These are phyloP conservation scores for Tylopilus subfusipes DNA, from an alignment of 768 basidiomycete genomes.

Conservation along the genomic window DNA sequence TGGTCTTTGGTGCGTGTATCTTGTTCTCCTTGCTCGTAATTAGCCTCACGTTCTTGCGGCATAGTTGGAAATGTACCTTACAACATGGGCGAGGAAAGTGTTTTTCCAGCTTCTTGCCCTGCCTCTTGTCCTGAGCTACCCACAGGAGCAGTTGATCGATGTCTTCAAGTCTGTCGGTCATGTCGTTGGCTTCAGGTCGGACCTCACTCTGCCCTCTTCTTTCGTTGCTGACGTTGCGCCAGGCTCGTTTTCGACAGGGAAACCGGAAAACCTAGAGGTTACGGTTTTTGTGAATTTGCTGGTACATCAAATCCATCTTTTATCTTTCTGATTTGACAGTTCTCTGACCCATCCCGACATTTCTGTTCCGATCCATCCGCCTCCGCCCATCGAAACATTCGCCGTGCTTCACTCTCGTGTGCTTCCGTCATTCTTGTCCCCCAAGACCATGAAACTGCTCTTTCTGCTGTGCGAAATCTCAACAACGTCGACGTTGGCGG, in stretches of 20 bases:
- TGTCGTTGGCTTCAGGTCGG: slow-evolving; percentile 81
- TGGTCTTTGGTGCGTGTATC: slow-evolving; percentile 59
- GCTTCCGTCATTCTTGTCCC: slow-evolving; percentile 8
- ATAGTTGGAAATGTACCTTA: slow-evolving; percentile 87
- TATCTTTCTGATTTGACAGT: slow-evolving; percentile 20
- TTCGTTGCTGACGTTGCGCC: slow-evolving; percentile 3
- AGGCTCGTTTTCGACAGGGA: slow-evolving; percentile 89
- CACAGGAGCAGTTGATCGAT: slow-evolving; percentile 76
- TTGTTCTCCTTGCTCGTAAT: background rate
- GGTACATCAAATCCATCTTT: slow-evolving; percentile 54
- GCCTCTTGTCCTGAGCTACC: slow-evolving; percentile 5
- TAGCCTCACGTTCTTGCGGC: background rate
- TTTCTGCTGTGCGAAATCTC: slow-evolving; percentile 93
- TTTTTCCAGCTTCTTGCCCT: background rate
- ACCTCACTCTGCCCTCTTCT: background rate
- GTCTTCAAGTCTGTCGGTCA: slow-evolving; percentile 88
- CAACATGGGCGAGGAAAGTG: slow-evolving; percentile 72
- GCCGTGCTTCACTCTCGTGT: slow-evolving; percentile 12
- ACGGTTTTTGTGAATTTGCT: slow-evolving; percentile 91
- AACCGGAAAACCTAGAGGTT: slow-evolving; percentile 92
- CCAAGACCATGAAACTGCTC: slow-evolving; percentile 91
- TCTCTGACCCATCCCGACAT: slow-evolving; percentile 39
- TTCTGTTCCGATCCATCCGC: slow-evolving; percentile 9
- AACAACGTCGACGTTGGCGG: slow-evolving; percentile 92
- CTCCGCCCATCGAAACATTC: slow-evolving; percentile 7